Evolutionary conservation across 2,329 filamentous ascomycete species (phyloP).

Genomic region (Tolypocladium sp.): DNA sequence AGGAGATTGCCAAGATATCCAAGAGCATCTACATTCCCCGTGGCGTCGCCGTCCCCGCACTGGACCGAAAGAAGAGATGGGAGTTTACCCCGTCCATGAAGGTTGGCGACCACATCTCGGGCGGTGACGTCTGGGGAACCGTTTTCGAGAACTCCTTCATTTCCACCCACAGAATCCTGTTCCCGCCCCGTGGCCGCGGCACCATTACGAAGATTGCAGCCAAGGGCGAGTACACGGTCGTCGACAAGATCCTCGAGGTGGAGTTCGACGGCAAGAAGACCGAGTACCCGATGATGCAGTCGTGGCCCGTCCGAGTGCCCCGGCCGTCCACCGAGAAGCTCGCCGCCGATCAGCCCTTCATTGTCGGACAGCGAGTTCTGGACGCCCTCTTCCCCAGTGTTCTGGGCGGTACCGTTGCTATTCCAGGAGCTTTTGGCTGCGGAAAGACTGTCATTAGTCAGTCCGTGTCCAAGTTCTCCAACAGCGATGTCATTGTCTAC

Average conservation of each 20-base stretch:
- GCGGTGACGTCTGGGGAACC: conserved; percentile 89
- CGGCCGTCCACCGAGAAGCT: conserved; percentile 89
- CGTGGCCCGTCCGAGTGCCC: conserved; percentile 94
- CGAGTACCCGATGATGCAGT: conserved; percentile 96
- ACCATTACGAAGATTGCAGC: conserved; percentile 85
- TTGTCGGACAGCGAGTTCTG: conserved; percentile 93
- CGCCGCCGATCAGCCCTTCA: conserved; percentile 79
- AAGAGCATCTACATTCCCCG: conserved; percentile 96
- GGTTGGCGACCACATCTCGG: conserved; percentile 93
- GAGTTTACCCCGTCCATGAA: conserved; percentile 87
- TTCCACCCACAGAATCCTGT: conserved; percentile 83
- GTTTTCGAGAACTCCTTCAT: conserved; percentile 96
- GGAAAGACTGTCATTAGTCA: conserved; percentile 99
- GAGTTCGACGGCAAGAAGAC: conserved; percentile 96
- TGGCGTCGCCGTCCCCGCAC: conserved; percentile 77
- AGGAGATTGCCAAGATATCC: conserved; percentile 67
- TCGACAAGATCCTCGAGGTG: conserved; percentile 86
- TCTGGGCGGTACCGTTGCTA: conserved; percentile 94
- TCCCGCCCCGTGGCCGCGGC: conserved; percentile 82
- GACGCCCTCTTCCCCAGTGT: conserved; percentile 95
- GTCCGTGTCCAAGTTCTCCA: conserved; percentile 98
- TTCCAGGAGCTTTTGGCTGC: conserved; percentile 95
- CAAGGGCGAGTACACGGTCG: conserved; percentile 89
- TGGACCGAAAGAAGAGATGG: conserved; percentile 92
- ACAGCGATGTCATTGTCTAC: conserved; percentile 98